A percentile compares a stretch with the other conserved stretches of the same genome.
Evolutionary conservation across 164 flowering plant genomes (phyloP).

Genomic region (Umbellularia californica): DNA sequence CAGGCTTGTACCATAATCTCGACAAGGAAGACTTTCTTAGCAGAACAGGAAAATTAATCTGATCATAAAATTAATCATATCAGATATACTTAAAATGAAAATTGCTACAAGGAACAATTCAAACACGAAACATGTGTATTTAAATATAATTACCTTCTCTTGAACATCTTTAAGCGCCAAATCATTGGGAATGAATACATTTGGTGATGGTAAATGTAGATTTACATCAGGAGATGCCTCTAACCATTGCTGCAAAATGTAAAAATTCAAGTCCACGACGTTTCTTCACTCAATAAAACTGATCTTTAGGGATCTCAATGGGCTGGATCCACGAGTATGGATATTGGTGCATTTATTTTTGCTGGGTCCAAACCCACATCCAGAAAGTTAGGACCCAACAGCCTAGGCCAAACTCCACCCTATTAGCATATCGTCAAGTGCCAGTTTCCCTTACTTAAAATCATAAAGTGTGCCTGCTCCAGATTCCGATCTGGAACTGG

Average conservation of each 20-base stretch:
- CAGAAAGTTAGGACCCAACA: too few species aligned
- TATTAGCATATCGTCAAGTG: not conserved
- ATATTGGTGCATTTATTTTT: too few species aligned
- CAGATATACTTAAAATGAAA: not conserved
- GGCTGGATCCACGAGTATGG: too few species aligned
- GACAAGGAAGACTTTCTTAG: conserved; percentile 65
- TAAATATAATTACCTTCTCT: conserved; percentile 43
- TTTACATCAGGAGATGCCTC: conserved; percentile 53
- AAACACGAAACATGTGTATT: not conserved
- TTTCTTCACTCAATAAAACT: too few species aligned
- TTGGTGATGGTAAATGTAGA: conserved; percentile 71
- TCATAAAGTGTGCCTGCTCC: not conserved
- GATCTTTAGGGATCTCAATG: too few species aligned
- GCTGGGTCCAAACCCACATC: too few species aligned
- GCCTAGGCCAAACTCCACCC: too few species aligned
- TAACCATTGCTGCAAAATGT: conserved; percentile 68
- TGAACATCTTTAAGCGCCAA: conserved; percentile 52
- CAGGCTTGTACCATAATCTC: conserved; percentile 89
- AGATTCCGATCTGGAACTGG: not conserved
- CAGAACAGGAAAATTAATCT: conserved; percentile 60
- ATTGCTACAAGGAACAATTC: not conserved
- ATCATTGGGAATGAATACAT: conserved; percentile 86
- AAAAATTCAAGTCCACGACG: not conserved
- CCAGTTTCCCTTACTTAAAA: not conserved
- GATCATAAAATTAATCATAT: conserved; percentile 14